Base-by-base conservation (phyloP, 164 flowering plant species). In the Pachysandra terminalis region DNA sequence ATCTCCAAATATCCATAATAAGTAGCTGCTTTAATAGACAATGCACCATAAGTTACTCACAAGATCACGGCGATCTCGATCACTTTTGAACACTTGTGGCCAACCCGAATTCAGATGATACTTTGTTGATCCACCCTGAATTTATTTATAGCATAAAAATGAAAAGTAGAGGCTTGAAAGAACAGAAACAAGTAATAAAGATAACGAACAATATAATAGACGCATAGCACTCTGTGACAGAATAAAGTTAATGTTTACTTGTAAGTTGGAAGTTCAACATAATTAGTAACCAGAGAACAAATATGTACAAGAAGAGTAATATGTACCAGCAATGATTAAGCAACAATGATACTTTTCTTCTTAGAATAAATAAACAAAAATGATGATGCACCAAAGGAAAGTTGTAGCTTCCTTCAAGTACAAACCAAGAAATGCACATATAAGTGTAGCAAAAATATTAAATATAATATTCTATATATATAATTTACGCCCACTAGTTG, bases 51-150 rank as follows among this genome's bases (percentile, higher is more conserved):
- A 63, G 28, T 58, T 24, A 83, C 97, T 90, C 73, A 95, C 99
- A 76, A 95, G 97, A 87, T 95, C 99, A 74, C 99, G 97, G 12
- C 97, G 96, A 84, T 95, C 99, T 17, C 99, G 78, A 61, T 95
- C 99, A 73, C 89, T 95, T 70, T 85, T 85, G 64, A 95, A 92
- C 63, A 88, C 80, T 75, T 95, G 96, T 14, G 87, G 72, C 98
- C 98, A 95, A 73, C 90, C 84, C 37, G 89, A 82, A 60, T 85
- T 82, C 24, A 95, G 78, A 84, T 95, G 99, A 81, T 95, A 95
- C 71, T 95, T 95, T 60, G 97, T 85, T 27, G 99, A 85, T 63
- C 99, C 99, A 71, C 97, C 99, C 99, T 95, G 84, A 51, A 28
- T 58, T 40, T 27, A 40, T 14, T 48, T 32, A 25, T 5, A 45